These are phyloP conservation scores for Brasenia schreberi DNA, from an alignment of 164 flowering plant species.

Conservation along the genomic window DNA sequence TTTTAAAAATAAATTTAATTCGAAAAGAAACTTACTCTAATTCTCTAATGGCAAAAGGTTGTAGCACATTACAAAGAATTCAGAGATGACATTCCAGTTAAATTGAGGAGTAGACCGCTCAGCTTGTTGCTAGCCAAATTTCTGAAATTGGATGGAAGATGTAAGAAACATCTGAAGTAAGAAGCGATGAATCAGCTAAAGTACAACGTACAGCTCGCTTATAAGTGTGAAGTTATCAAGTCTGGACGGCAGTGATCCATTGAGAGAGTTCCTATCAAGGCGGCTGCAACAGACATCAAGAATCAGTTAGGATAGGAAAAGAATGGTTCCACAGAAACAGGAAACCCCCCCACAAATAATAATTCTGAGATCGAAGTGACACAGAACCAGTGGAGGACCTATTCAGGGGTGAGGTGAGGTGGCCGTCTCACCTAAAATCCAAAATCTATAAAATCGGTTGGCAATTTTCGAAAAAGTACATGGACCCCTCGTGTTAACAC, in stretches of 20 bases:
- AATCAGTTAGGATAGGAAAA: neutral
- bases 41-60: too few relatives aligned
- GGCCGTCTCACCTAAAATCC: neutral
- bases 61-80: too few relatives aligned
- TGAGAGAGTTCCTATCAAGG: constrained; percentile 43
- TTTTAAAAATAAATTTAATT: neutral
- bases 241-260: constrained; percentile 34
- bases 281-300: constrained; percentile 27
- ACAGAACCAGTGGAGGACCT: too few relatives aligned
- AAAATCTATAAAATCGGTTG: neutral
- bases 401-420: too few relatives aligned
- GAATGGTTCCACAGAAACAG: neutral
- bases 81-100: constrained; percentile 33
- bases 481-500: too few relatives aligned
- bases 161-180: neutral
- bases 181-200: too few relatives aligned
- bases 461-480: neutral
- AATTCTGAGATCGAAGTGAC: too few relatives aligned
- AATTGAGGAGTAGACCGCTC: constrained; percentile 53
- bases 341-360: too few relatives aligned
- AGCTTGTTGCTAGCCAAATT: constrained; percentile 61
- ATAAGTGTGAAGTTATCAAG: constrained; percentile 43
- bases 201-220: constrained; percentile 33
- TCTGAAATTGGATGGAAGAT: constrained; percentile 21
- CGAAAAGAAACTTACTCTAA: neutral